Evolutionary conservation across 768 basidiomycete species (phyloP), one percentile per base, ranked within the genome.

Genomic region (Wakefieldia striispora): DNA sequence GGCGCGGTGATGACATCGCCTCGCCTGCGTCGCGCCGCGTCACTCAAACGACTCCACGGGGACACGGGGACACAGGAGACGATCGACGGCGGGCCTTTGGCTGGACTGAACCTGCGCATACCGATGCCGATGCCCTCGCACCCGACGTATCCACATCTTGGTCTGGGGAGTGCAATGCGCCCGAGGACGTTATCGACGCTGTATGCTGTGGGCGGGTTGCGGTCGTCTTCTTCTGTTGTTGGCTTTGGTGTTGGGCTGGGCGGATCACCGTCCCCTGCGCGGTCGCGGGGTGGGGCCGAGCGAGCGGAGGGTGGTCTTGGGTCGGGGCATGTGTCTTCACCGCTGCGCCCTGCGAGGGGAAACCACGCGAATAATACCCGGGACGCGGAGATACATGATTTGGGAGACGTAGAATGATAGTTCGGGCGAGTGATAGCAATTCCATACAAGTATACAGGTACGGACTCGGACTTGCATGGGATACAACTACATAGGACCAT

Each of bases 1-100:
- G 86, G 87, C 12, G 71, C 78, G 29, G 77, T 87, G 34, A 85
- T 89, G 76, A 86, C 84, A 2, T 78, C 76, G 11, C 84, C 84
- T 3, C 72, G 78, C 16, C 61, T 81, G 19, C 72, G 78, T n/a
- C 82, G 78, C 42, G 69, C 76, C 0, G 65, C 72, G 0, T 81
- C 82, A 11, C 51, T 72, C 45, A 57, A 42, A 52, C 63, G 64
- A 40, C 51, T 45, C 45, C 59, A 53, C 21, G 41, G 45, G 21
- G 45, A 27, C 5, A 16, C n/a, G 3, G 20, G 19, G 7, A 6
- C 39, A 38, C 49, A 61, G 45, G 41, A 54, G 46, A 2, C 17
- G 38, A 13, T 40, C 5, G 41, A 59, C 6, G 12, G 43, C 1
- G 56, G 56, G 26, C 77, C 76, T 0, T 69, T 85, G 34, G 70